These are phyloP conservation scores for Aspergillus kassunensis DNA, from an alignment of 495 filamentous ascomycete genomes.

Conservation along the genomic window DNA sequence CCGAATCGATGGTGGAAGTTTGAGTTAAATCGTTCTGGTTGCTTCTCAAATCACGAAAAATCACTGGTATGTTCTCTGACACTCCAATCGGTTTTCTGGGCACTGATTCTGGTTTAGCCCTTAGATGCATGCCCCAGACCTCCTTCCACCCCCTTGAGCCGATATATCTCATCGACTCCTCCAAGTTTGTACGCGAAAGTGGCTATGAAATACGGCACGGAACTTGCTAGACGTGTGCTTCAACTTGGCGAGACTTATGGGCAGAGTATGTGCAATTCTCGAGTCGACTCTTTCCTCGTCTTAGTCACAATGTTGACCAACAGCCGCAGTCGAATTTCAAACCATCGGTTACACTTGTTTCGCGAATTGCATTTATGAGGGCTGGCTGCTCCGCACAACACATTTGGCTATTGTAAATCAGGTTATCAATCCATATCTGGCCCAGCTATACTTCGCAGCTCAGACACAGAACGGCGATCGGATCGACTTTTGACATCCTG, in stretches of 20 bases:
- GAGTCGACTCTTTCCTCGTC: too few relatives aligned
- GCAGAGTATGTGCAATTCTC: not conserved
- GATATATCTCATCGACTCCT: too few relatives aligned
- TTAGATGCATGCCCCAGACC: too few relatives aligned
- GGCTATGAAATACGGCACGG: not conserved
- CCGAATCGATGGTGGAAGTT: not conserved
- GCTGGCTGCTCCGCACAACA: not conserved
- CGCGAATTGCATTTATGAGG: not conserved
- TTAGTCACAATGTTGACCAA: not conserved
- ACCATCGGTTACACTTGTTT: not conserved
- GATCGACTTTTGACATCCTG: not conserved
- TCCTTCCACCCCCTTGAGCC: too few relatives aligned
- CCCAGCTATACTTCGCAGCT: not conserved
- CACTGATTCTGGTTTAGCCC: too few relatives aligned
- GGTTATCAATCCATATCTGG: not conserved
- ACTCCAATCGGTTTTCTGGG: too few relatives aligned
- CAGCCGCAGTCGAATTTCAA: not conserved
- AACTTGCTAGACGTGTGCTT: not conserved
- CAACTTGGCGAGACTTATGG: not conserved
- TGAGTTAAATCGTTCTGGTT: not conserved
- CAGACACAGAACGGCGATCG: not conserved
- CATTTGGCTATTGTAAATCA: not conserved
- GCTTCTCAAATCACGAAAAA: not conserved
- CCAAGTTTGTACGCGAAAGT: too few relatives aligned
- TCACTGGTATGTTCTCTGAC: not conserved